Evolutionary conservation across 2,329 filamentous ascomycete genomes (phyloP), one percentile per base, ranked within the genome.

Genomic region (Mycosphaerella sp.): DNA sequence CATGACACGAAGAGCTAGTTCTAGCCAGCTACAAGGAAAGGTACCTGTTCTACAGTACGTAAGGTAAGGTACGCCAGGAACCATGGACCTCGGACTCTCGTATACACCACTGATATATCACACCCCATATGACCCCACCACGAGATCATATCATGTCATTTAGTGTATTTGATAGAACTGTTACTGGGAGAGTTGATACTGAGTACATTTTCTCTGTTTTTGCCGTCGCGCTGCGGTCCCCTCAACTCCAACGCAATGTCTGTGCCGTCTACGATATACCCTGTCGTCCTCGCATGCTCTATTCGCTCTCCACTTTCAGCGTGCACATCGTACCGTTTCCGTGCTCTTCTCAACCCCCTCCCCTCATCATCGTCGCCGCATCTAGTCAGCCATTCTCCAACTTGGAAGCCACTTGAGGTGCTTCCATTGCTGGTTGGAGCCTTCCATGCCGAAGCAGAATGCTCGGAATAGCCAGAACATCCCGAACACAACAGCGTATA

Each of bases 391-490:
- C 63, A 95, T 86, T 66, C 81, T 85, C 91, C 91, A 98, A 59
- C 74, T 81, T 59, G 84, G 80, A 62, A 96, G 86, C 93, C 93
- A 98, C 76, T 89, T 95, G 74, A 98, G 77, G 74, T 97, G 90
- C 62, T 76, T 79, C 80, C 91, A 98, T 68, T 97, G 75, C 70
- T 80, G 79, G 73, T 88, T 89, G 54, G 80, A 74, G 12, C 93
- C 93, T 52, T 84, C 83, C 88, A 98, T 98, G 55, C 93, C 93
- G 77, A 94, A 98, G 70, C 88, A 93, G 66, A 98, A 90, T 17
- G 87, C 90, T 60, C 91, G 85, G 75, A 98, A 98, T 64, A 86
- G 78, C 65, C 90, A 78, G 73, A 96, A 98, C 37, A 97, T 78
- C 4, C 85, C 86, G 58, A 95, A 83, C 49, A 89, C 79, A 18